Conservation (phyloP, 345 rosid species). For the Populus davidiana region DNA sequence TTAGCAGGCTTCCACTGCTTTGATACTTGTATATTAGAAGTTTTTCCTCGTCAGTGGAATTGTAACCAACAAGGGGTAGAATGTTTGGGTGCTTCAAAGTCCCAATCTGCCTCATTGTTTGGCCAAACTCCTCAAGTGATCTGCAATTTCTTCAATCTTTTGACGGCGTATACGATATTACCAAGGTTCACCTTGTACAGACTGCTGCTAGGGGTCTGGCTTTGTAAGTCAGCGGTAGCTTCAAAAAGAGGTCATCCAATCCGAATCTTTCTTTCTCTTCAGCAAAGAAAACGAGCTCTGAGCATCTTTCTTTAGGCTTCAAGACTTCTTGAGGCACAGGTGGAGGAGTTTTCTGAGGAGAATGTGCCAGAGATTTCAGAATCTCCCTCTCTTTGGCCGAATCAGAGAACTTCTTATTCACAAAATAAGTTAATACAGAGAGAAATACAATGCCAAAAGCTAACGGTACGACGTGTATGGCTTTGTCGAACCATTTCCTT, state of each 20-base stretch:
- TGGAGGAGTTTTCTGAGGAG: constrained; percentile 28
- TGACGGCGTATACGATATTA: constrained; percentile 44
- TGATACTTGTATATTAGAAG: constrained; percentile 60
- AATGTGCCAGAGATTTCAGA: constrained; percentile 26
- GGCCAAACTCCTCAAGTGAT: constrained; percentile 40
- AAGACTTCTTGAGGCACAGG: constrained; percentile 6
- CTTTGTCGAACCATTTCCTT: neutral
- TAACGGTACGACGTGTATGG: constrained; percentile 3
- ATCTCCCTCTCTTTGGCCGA: constrained; percentile 24
- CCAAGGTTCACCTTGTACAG: constrained; percentile 48
- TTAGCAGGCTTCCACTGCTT: constrained; percentile 51
- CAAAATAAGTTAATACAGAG: constrained; percentile 19
- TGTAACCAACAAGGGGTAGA: constrained; percentile 49
- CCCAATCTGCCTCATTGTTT: constrained; percentile 44
- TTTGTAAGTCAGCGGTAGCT: constrained; percentile 52
- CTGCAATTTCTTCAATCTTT: constrained; percentile 50
- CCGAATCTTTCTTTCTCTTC: constrained; percentile 45
- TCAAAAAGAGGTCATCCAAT: constrained; percentile 56
- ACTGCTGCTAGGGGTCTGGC: constrained; percentile 46
- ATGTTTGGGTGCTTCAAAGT: constrained; percentile 56
- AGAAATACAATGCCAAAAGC: constrained; percentile 16
- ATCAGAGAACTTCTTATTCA: constrained; percentile 16
- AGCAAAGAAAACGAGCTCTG: constrained; percentile 50
- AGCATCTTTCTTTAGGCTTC: constrained; percentile 23
- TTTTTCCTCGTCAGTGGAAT: constrained; percentile 42